Percentiles rank a stretch among this genome's conserved stretches.
Evolutionary conservation across 352 stramenopile genomes (phyloP).

Genomic region (Phytophthora parvispora): DNA sequence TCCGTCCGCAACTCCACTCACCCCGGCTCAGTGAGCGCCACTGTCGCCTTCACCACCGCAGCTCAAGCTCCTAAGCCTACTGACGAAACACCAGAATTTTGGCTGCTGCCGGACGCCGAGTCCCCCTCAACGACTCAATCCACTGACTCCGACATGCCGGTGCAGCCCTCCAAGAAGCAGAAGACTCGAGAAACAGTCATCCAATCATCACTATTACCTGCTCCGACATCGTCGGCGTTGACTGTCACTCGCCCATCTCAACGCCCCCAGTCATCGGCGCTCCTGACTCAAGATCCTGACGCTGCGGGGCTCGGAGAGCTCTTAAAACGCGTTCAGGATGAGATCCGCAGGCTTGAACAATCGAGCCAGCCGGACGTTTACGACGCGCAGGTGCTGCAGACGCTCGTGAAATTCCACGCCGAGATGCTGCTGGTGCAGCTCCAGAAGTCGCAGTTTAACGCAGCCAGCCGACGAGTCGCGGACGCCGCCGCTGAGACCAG

Average conservation of each 20-base stretch:
- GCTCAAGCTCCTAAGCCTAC: conserved; percentile 3
- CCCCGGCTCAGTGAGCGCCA: conserved; percentile 12
- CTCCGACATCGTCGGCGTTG: conserved; percentile 10
- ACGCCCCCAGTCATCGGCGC: not conserved
- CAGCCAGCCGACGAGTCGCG: conserved; percentile 1
- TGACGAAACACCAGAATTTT: conserved; percentile 15
- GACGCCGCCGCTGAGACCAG: conserved; percentile 27
- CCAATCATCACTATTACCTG: conserved; percentile 1
- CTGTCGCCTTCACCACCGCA: conserved; percentile 8
- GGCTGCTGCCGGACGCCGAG: conserved; percentile 7
- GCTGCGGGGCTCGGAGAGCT: conserved; percentile 13
- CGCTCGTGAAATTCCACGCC: conserved; percentile 45
- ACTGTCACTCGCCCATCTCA: conserved; percentile 6
- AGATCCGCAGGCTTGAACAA: conserved; percentile 35
- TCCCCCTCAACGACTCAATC: not conserved
- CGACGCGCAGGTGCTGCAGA: conserved; percentile 45
- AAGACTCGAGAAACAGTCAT: conserved; percentile 2
- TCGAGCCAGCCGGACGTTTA: conserved; percentile 18
- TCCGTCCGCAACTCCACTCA: not conserved
- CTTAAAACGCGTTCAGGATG: conserved; percentile 29
- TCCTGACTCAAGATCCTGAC: not conserved
- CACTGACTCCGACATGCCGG: not conserved
- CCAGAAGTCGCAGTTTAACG: conserved; percentile 17
- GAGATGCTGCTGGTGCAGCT: conserved; percentile 36
- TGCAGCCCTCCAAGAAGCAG: conserved; percentile 17